Percentiles rank a stretch among this genome's conserved stretches.
Evolutionary conservation across 306 rosid genomes (phyloP).

Genomic region (Clitoria ternatea): DNA sequence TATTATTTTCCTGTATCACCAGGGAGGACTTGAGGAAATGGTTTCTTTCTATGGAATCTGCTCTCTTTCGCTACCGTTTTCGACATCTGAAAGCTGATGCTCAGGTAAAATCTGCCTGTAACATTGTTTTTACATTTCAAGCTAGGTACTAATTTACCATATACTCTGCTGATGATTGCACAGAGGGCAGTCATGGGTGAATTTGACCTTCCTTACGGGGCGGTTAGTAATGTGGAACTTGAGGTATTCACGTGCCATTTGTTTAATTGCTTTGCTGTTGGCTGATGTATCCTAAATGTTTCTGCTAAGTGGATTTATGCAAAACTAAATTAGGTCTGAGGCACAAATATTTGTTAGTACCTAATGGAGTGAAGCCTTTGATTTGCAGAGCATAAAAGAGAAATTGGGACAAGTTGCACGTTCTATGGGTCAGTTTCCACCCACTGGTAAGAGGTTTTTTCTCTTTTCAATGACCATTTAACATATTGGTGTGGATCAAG

Average conservation of each 20-base stretch:
- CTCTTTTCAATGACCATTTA: not conserved
- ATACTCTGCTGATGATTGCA: slow-evolving; percentile 28
- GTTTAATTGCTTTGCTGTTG: slow-evolving; percentile 16
- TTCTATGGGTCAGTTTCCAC: slow-evolving; percentile 45
- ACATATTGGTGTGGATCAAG: slow-evolving; percentile 10
- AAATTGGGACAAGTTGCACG: slow-evolving; percentile 73
- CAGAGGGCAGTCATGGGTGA: slow-evolving; percentile 73
- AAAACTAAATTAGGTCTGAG: not conserved
- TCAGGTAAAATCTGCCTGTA: slow-evolving; percentile 49
- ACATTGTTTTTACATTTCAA: slow-evolving; percentile 4
- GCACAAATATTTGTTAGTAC: not conserved
- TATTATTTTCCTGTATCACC: slow-evolving; percentile 2
- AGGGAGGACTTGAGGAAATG: slow-evolving; percentile 96
- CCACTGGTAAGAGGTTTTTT: slow-evolving; percentile 49
- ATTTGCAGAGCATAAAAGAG: slow-evolving; percentile 59
- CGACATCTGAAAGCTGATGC: slow-evolving; percentile 43
- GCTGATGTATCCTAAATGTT: not conserved
- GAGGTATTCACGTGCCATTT: slow-evolving; percentile 53
- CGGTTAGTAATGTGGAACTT: slow-evolving; percentile 55
- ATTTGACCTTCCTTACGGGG: slow-evolving; percentile 66
- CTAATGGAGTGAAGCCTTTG: slow-evolving; percentile 3
- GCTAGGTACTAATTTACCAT: slow-evolving; percentile 11
- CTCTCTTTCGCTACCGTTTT: slow-evolving; percentile 78
- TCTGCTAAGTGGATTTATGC: slow-evolving; percentile 3
- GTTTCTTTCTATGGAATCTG: slow-evolving; percentile 87